These are phyloP conservation scores for Amphirosellinia nigrospora DNA, from an alignment of 495 filamentous ascomycete species.

Conservation along the genomic window DNA sequence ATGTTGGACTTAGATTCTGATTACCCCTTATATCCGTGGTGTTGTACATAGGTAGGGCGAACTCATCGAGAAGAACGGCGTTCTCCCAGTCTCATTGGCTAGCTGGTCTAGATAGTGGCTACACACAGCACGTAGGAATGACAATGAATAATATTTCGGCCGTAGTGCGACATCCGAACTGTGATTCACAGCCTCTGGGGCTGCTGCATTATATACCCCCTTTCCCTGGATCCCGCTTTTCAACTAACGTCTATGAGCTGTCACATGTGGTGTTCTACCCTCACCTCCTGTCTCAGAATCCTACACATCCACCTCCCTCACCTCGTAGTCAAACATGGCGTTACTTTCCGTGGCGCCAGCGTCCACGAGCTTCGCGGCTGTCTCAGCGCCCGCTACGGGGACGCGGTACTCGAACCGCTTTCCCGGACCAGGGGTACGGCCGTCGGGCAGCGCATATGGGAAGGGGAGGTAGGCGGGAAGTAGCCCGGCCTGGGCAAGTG, in stretches of 20 bases:
- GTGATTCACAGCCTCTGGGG: background rate
- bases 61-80: background rate
- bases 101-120: constrained; percentile 24
- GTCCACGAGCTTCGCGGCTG: constrained; percentile 69
- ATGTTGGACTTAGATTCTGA: constrained; percentile 10
- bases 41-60: constrained; percentile 20
- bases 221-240: too few species aligned
- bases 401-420: constrained; percentile 65
- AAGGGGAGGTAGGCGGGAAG: constrained; percentile 66
- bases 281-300: background rate
- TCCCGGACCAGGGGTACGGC: constrained; percentile 42
- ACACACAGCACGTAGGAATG: background rate
- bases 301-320: constrained; percentile 34
- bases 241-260: background rate
- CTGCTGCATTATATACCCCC: too few species aligned
- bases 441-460: constrained; percentile 58
- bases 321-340: constrained; percentile 59
- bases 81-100: constrained; percentile 12
- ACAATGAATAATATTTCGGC: constrained; percentile 7
- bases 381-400: constrained; percentile 72
- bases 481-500: constrained; percentile 77
- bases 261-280: background rate
- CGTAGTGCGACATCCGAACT: background rate
- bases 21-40: background rate
- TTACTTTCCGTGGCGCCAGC: constrained; percentile 67